Conservation (phyloP, 2,329 filamentous ascomycete genomes). For the Diaporthe aspalathi region DNA sequence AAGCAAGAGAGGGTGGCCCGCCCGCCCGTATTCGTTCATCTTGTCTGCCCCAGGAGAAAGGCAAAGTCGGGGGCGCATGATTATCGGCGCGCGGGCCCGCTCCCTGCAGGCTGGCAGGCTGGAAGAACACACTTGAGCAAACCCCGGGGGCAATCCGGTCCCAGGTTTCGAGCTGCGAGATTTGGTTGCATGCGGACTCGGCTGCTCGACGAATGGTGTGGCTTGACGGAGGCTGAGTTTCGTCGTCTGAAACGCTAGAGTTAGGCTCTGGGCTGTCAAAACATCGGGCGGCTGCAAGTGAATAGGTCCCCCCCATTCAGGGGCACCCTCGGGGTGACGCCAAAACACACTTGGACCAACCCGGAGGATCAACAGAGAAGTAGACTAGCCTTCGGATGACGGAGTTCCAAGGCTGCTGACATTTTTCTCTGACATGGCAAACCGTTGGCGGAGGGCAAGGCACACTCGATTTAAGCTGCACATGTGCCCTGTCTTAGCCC, state of each 20-base stretch:
- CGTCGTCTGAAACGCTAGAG: slow-evolving; percentile 26
- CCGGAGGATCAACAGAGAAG: neutral
- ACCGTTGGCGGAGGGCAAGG: neutral
- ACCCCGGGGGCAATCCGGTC: slow-evolving; percentile 12
- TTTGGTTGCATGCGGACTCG: neutral
- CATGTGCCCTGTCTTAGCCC: neutral
- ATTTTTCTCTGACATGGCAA: slow-evolving; percentile 3
- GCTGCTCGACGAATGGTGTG: slow-evolving; percentile 12
- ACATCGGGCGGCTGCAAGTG: slow-evolving; percentile 14
- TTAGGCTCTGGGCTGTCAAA: slow-evolving; percentile 21
- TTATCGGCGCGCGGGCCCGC: neutral
- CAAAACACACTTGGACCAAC: neutral
- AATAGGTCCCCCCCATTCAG: neutral
- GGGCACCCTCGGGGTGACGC: neutral
- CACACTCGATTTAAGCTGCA: neutral
- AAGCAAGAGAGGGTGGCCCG: neutral
- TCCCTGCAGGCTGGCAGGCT: neutral
- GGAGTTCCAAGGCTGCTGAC: neutral
- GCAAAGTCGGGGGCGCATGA: neutral
- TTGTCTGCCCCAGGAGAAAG: neutral
- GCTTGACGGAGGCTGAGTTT: slow-evolving; percentile 12
- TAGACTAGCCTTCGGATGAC: slow-evolving; percentile 15
- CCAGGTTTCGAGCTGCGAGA: neutral
- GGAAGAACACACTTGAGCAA: neutral
- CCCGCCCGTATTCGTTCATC: slow-evolving; percentile 20